phyloP scores from a whole-genome alignment of 495 filamentous ascomycete genomes.

The Elasticomyces elasticus region DNA sequence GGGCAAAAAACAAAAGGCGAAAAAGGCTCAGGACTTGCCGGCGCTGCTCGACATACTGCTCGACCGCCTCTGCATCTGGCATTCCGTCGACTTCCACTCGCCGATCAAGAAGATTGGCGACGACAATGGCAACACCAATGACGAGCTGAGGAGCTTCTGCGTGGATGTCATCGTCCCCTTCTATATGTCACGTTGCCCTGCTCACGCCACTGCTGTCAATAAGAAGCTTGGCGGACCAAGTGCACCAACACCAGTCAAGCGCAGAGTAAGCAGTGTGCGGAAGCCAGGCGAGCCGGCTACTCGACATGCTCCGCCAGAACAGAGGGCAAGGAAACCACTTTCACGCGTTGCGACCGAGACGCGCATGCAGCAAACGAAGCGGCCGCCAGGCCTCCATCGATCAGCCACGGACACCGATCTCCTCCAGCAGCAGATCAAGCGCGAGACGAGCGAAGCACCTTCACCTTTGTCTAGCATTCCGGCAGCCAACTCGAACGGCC shows the following conservation, averaged over 20 bases:
- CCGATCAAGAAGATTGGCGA: not conserved
- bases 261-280: conserved; percentile 33
- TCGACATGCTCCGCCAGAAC: conserved; percentile 41
- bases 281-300: conserved; percentile 48
- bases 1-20: conserved; percentile 36
- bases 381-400: conserved; percentile 46
- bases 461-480: conserved; percentile 26
- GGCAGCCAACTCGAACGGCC: conserved; percentile 14
- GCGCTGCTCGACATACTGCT: conserved; percentile 72
- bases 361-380: conserved; percentile 38
- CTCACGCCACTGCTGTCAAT: conserved; percentile 67
- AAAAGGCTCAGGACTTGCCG: conserved; percentile 48
- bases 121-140: conserved; percentile 33
- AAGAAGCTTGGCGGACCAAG: conserved; percentile 76
- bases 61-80: conserved; percentile 93
- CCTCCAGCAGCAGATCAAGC: conserved; percentile 46
- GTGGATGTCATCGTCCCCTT: conserved; percentile 90
- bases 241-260: conserved; percentile 51
- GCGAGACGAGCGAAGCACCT: conserved; percentile 53
- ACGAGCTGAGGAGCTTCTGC: conserved; percentile 68
- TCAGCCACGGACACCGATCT: conserved; percentile 55
- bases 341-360: conserved; percentile 62
- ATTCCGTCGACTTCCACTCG: conserved; percentile 49
- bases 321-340: conserved; percentile 47
- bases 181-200: conserved; percentile 74